Conservation (phyloP, 31 red algal genomes). For the Asparagopsis taxiformis region DNA sequence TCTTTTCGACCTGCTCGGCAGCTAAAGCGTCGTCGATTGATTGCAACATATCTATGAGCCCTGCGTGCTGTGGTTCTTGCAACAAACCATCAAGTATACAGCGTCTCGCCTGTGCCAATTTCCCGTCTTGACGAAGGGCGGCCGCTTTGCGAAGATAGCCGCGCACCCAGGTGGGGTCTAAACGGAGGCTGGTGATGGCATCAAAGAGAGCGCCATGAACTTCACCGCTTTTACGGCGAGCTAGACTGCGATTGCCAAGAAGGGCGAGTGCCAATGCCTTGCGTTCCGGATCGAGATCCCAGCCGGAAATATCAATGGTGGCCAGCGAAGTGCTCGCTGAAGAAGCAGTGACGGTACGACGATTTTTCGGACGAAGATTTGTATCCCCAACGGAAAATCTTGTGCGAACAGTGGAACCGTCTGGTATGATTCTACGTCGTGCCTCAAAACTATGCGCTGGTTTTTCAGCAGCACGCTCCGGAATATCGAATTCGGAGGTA, state of each 20-base stretch:
- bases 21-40: conserved; percentile 27
- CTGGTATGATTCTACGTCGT: no score
- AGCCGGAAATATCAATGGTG: no score
- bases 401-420: no score
- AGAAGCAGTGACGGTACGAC: no score
- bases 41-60: conserved; percentile 59
- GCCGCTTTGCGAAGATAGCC: conserved; percentile 82
- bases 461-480: no score
- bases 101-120: conserved; percentile 29
- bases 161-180: conserved; percentile 73
- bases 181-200: conserved; percentile 39
- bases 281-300: no score
- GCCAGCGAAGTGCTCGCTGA: no score
- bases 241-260: conserved; percentile 69
- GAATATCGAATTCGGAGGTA: no score
- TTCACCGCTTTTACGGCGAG: conserved; percentile 44
- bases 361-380: no score
- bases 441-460: no score
- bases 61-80: conserved; percentile 60
- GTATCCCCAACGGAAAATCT: no score
- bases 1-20: no score
- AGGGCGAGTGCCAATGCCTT: conserved; percentile 60
- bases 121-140: conserved; percentile 52
- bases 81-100: conserved; percentile 45
- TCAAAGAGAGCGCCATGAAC: conserved; percentile 60